Conservation (phyloP, 352 stramenopile genomes). For the Thalassiosira sp. region DNA sequence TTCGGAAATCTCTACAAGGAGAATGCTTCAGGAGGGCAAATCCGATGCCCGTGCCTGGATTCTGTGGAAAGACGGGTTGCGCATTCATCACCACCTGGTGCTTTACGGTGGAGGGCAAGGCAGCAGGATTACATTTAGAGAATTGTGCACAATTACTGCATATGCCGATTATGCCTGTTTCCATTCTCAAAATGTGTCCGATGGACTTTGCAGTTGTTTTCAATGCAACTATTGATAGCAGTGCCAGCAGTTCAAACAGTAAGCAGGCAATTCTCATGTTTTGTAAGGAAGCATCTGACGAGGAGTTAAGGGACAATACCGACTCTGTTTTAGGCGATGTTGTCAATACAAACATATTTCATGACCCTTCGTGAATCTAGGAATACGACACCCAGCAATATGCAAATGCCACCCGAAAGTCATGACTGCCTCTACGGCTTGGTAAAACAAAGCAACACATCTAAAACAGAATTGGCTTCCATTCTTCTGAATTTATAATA, state of each 20-base stretch:
- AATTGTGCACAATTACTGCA: background rate
- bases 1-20: background rate
- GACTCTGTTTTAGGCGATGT: constrained; percentile 3
- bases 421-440: too few species aligned
- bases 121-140: background rate
- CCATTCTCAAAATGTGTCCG: constrained; percentile 6
- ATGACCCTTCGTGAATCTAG: background rate
- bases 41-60: background rate
- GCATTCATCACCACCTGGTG: background rate
- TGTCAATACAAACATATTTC: background rate
- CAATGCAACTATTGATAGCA: background rate
- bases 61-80: background rate
- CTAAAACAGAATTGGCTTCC: too few species aligned
- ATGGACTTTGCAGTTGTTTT: constrained; percentile 14
- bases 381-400: too few species aligned
- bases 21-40: background rate
- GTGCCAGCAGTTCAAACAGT: background rate
- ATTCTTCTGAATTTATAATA: too few species aligned
- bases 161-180: constrained; percentile 7
- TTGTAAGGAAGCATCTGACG: constrained; percentile 1
- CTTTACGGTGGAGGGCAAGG: background rate
- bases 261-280: constrained; percentile 8
- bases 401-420: too few species aligned
- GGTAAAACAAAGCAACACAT: too few species aligned
- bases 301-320: background rate